Evolutionary conservation across 257 asterid species (phyloP).

Genomic region (Solanum pinnatisectum): DNA sequence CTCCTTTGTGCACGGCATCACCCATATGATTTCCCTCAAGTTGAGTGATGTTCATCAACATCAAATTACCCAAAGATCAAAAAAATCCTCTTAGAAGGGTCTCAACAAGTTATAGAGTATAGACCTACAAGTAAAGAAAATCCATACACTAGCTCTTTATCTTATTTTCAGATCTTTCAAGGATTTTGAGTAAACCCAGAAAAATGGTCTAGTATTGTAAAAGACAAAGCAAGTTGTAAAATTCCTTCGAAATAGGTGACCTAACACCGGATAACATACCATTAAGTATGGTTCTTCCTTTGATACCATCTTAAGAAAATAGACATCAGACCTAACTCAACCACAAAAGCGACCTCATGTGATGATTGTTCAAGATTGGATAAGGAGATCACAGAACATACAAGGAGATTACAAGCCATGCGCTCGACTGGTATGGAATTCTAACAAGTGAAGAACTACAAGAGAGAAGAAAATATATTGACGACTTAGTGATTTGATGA

Average conservation of each 20-base stretch:
- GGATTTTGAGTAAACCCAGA: neutral
- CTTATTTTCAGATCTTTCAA: neutral
- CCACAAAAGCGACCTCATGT: neutral
- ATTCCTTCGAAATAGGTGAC: neutral
- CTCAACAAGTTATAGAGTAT: neutral
- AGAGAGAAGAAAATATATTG: neutral
- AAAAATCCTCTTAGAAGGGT: neutral
- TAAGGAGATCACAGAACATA: neutral
- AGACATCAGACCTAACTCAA: neutral
- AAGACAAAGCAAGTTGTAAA: neutral
- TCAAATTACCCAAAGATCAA: neutral
- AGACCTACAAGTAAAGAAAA: neutral
- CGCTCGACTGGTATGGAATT: neutral
- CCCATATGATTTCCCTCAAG: neutral
- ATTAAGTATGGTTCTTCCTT: neutral
- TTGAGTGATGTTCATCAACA: neutral
- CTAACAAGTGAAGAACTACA: neutral
- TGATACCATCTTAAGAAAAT: neutral
- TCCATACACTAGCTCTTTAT: neutral
- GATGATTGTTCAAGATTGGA: neutral
- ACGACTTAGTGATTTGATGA: neutral
- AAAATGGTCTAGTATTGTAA: neutral
- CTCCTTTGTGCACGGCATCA: neutral
- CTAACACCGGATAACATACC: neutral
- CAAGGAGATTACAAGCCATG: neutral